Conservation (phyloP, 2,329 filamentous ascomycete species). For the Talaromyces sp. region DNA sequence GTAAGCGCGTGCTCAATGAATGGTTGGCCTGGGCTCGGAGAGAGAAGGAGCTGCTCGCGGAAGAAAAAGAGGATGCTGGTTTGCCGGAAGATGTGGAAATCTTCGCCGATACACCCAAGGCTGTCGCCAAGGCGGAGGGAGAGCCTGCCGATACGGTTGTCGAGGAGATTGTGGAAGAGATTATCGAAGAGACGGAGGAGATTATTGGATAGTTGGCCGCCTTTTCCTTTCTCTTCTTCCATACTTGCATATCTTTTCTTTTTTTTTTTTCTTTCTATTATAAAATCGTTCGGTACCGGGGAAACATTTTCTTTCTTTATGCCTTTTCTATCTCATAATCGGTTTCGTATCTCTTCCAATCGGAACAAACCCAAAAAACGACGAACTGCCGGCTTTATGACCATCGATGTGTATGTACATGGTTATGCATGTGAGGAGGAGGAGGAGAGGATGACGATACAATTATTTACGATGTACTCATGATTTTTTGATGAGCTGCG, state of each 20-base stretch:
- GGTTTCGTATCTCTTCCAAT: not conserved
- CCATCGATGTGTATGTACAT: not conserved
- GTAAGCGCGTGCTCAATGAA: conserved; percentile 78
- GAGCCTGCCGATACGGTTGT: conserved; percentile 75
- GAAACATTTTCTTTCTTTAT: conserved; percentile 9
- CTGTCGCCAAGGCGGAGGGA: conserved; percentile 56
- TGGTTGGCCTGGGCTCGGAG: conserved; percentile 82
- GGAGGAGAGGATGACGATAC: not conserved
- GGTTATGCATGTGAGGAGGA: not conserved
- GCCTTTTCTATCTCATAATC: conserved; percentile 11
- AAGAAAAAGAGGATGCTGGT: conserved; percentile 68
- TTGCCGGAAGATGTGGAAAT: conserved; percentile 62
- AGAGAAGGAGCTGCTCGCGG: conserved; percentile 67
- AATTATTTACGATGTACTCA: conserved; percentile 2
- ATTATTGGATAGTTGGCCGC: conserved; percentile 49
- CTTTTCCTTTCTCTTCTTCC: conserved; percentile 24
- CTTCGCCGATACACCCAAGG: conserved; percentile 53
- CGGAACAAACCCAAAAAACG: not conserved
- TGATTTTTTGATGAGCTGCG: not conserved
- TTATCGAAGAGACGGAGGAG: conserved; percentile 80
- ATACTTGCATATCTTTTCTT: conserved; percentile 18
- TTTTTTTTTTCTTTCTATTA: conserved; percentile 13
- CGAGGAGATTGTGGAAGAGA: conserved; percentile 86
- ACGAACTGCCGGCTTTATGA: not conserved
- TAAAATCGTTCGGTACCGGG: conserved; percentile 17